These are phyloP conservation scores for Collybiopsis luxurians DNA, from an alignment of 768 basidiomycete species.

Conservation along the genomic window DNA sequence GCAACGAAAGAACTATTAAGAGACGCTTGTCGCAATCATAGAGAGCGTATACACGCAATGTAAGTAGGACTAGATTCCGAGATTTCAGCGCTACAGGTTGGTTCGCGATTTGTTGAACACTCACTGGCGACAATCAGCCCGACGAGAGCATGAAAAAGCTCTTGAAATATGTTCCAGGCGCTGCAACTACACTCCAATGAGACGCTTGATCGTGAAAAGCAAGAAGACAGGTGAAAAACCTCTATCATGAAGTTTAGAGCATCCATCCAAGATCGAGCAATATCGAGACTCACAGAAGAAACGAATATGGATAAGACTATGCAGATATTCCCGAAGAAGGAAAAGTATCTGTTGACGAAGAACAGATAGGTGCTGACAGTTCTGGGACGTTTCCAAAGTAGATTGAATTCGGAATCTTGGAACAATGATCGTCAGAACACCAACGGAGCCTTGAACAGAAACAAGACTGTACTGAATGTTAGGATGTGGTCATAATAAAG, in stretches of 20 bases:
- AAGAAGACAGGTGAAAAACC: neutral
- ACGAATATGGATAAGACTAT: conserved; percentile 28
- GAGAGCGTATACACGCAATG: conserved; percentile 6
- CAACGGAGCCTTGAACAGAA: neutral
- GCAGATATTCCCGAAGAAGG: conserved; percentile 36
- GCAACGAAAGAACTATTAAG: neutral
- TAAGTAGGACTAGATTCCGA: neutral
- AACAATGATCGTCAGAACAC: neutral
- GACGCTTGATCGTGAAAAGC: neutral
- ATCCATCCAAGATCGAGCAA: neutral
- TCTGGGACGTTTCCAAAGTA: conserved; percentile 43
- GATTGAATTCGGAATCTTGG: conserved; percentile 36
- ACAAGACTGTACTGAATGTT: conserved; percentile 26
- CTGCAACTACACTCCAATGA: neutral
- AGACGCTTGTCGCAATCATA: neutral
- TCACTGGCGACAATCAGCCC: neutral
- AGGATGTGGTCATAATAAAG: conserved; percentile 39
- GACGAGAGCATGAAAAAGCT: conserved; percentile 4
- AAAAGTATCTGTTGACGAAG: conserved; percentile 48
- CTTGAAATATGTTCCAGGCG: neutral
- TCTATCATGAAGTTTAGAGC: neutral
- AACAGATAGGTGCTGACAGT: conserved; percentile 40
- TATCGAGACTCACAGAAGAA: neutral
- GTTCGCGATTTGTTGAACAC: neutral
- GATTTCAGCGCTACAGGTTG: neutral